Percentiles rank a stretch among this genome's conserved stretches.
Conservation (phyloP, 495 filamentous ascomycete species). For the Letharia lupina region DNA sequence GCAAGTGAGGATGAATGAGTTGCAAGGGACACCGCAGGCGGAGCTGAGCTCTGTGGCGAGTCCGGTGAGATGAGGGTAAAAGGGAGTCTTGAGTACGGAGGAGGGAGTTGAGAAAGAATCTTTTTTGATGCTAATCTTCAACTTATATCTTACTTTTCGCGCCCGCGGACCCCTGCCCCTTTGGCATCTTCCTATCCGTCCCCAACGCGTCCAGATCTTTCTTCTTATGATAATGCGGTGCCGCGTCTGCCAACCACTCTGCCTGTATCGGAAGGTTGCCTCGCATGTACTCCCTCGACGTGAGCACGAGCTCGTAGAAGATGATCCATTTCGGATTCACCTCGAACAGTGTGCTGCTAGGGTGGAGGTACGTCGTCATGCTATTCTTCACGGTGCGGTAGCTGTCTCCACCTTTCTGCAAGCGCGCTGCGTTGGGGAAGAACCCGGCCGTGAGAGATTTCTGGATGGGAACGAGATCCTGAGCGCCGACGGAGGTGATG, state of each 20-base stretch:
- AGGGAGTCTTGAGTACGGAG: neutral
- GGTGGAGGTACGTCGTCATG: slow-evolving; percentile 83
- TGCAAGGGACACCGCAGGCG: neutral
- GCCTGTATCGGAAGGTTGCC: slow-evolving; percentile 76
- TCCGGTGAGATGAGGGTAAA: neutral
- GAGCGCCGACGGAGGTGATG: slow-evolving; percentile 56
- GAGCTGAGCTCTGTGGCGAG: neutral
- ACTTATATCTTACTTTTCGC: slow-evolving; percentile 40
- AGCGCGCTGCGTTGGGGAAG: slow-evolving; percentile 85
- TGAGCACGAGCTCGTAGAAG: slow-evolving; percentile 87
- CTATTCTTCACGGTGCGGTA: slow-evolving; percentile 95
- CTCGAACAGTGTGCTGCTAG: slow-evolving; percentile 71
- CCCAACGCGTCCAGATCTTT: slow-evolving; percentile 79
- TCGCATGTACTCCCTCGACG: slow-evolving; percentile 90
- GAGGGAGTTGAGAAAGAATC: neutral
- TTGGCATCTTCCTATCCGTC: slow-evolving; percentile 69
- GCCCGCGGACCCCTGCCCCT: slow-evolving; percentile 46
- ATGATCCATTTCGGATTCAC: slow-evolving; percentile 81
- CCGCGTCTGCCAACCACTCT: slow-evolving; percentile 83
- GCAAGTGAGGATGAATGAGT: neutral
- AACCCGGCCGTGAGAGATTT: slow-evolving; percentile 87
- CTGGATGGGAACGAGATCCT: slow-evolving; percentile 66
- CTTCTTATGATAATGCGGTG: slow-evolving; percentile 93
- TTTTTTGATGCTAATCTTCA: neutral
- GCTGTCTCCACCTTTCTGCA: slow-evolving; percentile 77